Evolutionary conservation across 2,329 filamentous ascomycete genomes (phyloP).

Genomic region (Monosporascus cannonballus): DNA sequence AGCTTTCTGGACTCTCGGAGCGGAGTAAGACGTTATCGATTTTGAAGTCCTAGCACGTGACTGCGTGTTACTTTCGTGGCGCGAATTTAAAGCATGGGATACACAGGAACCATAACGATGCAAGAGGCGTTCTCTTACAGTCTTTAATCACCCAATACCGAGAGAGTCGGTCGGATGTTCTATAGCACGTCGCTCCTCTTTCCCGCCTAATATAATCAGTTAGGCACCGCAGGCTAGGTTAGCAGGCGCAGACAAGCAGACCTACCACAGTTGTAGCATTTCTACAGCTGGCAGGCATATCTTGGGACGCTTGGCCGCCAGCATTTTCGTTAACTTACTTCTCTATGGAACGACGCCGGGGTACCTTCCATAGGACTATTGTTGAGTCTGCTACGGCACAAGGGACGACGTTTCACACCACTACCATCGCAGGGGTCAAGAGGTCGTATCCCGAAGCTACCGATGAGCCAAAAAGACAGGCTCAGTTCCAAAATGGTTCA

Average conservation of each 20-base stretch:
- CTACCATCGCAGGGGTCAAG: constrained; percentile 43
- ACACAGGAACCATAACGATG: too few species aligned
- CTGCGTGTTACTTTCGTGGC: constrained; percentile 8
- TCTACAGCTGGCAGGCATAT: not conserved
- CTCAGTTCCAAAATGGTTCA: constrained; percentile 17
- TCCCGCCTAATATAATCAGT: not conserved
- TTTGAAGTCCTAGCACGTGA: constrained; percentile 8
- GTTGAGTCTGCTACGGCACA: constrained; percentile 39
- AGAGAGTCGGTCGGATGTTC: not conserved
- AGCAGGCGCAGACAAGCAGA: too few species aligned
- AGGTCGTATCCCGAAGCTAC: constrained; percentile 25
- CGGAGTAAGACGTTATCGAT: not conserved
- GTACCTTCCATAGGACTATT: constrained; percentile 44
- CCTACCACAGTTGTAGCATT: too few species aligned
- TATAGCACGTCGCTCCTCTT: not conserved
- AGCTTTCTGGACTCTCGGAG: not conserved
- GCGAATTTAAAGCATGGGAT: not conserved
- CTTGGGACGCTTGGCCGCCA: not conserved
- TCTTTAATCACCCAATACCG: too few species aligned
- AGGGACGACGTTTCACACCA: constrained; percentile 31
- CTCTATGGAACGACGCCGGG: constrained; percentile 19
- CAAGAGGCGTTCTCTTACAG: too few species aligned
- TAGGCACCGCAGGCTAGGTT: too few species aligned
- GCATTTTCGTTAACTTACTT: not conserved
- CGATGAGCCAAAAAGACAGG: constrained; percentile 18